These are phyloP conservation scores for Calonectria montana DNA, from an alignment of 2,329 filamentous ascomycete genomes.

Conservation along the genomic window DNA sequence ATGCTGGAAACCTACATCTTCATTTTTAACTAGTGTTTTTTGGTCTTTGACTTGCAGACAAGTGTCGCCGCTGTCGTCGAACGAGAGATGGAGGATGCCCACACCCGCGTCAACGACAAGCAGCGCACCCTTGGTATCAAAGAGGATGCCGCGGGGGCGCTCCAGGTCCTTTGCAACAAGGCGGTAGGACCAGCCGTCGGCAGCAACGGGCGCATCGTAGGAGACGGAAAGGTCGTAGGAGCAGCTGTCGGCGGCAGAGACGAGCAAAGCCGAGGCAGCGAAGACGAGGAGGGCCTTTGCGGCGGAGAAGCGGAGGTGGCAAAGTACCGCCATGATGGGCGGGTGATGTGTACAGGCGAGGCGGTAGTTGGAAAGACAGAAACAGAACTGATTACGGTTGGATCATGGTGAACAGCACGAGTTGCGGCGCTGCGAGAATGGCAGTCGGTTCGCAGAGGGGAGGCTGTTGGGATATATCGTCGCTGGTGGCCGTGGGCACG, in stretches of 20 bases:
- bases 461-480: neutral
- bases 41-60: slow-evolving; percentile 54
- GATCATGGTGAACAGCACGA: neutral
- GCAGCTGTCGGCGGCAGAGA: slow-evolving; percentile 40
- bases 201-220: slow-evolving; percentile 52
- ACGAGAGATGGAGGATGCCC: slow-evolving; percentile 54
- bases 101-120: slow-evolving; percentile 57
- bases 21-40: slow-evolving; percentile 50
- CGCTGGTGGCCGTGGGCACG: neutral
- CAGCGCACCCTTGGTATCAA: slow-evolving; percentile 58
- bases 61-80: slow-evolving; percentile 55
- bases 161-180: slow-evolving; percentile 55
- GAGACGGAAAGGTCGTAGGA: slow-evolving; percentile 48
- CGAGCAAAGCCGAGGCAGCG: neutral
- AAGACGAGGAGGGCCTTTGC: neutral
- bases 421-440: neutral
- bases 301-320: slow-evolving; percentile 9
- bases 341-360: neutral
- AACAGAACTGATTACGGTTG: neutral
- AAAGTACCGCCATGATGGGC: neutral
- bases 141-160: slow-evolving; percentile 57
- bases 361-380: neutral
- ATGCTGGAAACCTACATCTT: slow-evolving; percentile 44
- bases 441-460: neutral
- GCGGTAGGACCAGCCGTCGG: slow-evolving; percentile 57